A percentile compares a stretch with the other conserved stretches of the same genome.
These are phyloP conservation scores for Panus rudis DNA, from an alignment of 768 basidiomycete species.

Conservation along the genomic window DNA sequence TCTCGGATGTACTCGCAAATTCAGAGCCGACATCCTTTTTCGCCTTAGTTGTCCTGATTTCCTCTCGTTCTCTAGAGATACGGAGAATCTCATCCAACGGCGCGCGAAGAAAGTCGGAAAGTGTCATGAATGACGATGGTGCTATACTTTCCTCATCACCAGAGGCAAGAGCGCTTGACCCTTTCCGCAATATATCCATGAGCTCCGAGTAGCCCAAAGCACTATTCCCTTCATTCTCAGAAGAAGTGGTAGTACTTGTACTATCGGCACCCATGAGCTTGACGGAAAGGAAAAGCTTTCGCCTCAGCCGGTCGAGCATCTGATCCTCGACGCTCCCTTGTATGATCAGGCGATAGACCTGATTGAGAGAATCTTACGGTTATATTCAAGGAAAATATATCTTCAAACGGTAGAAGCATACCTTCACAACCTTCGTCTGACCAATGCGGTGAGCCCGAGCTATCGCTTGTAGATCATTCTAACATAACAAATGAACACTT, in stretches of 20 bases:
- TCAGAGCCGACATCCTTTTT: slow-evolving; percentile 34
- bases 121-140: no score
- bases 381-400: neutral
- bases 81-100: slow-evolving; percentile 38
- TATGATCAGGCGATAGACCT: slow-evolving; percentile 67
- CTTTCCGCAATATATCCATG: slow-evolving; percentile 48
- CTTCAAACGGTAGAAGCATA: slow-evolving; percentile 16
- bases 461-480: slow-evolving; percentile 82
- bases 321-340: slow-evolving; percentile 70
- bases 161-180: slow-evolving; percentile 45
- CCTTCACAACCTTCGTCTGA: slow-evolving; percentile 65
- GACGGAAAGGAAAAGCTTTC: slow-evolving; percentile 60
- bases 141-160: slow-evolving; percentile 31
- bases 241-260: slow-evolving; percentile 14
- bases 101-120: slow-evolving; percentile 38
- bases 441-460: slow-evolving; percentile 80
- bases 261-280: slow-evolving; percentile 46
- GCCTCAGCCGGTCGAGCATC: slow-evolving; percentile 63
- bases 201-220: slow-evolving; percentile 39
- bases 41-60: slow-evolving; percentile 36
- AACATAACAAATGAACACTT: slow-evolving; percentile 25
- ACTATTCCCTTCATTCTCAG: slow-evolving; percentile 16
- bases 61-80: slow-evolving; percentile 37
- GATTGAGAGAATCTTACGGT: no score
- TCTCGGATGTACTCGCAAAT: slow-evolving; percentile 5